Conservation (phyloP, 495 filamentous ascomycete genomes). For the Clohesyomyces aquaticus region DNA sequence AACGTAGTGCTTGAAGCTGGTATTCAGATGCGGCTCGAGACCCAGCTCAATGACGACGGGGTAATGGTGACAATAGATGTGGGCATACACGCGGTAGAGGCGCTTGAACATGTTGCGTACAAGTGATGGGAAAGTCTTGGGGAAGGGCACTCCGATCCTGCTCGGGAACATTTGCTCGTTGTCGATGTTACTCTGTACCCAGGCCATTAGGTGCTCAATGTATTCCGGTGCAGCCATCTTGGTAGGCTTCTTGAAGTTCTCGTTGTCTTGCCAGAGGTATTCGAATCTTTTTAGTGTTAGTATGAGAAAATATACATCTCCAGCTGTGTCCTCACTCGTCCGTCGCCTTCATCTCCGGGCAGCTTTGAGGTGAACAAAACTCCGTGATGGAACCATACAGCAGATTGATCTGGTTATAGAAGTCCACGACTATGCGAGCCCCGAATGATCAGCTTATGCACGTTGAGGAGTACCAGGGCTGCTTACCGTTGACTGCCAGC, state of each 20-base stretch:
- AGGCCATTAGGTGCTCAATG: slow-evolving; percentile 95
- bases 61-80: slow-evolving; percentile 99
- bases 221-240: slow-evolving; percentile 98
- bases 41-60: slow-evolving; percentile 93
- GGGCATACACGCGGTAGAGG: slow-evolving; percentile 96
- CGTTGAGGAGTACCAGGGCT: neutral
- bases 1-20: slow-evolving; percentile 99
- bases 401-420: slow-evolving; percentile 99
- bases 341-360: slow-evolving; percentile 99
- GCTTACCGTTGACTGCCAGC: slow-evolving; percentile 90
- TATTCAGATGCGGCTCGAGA: slow-evolving; percentile 96
- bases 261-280: slow-evolving; percentile 96
- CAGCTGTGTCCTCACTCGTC: slow-evolving; percentile 72
- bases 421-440: slow-evolving; percentile 83
- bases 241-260: slow-evolving; percentile 90
- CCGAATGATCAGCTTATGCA: neutral
- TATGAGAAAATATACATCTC: neutral
- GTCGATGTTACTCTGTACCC: slow-evolving; percentile 94
- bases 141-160: slow-evolving; percentile 92
- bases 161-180: slow-evolving; percentile 94
- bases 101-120: slow-evolving; percentile 96
- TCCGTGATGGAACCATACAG: slow-evolving; percentile 98
- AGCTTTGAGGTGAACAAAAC: slow-evolving; percentile 95
- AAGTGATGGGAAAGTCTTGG: slow-evolving; percentile 83
- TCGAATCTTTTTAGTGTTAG: slow-evolving; percentile 68